These are phyloP conservation scores for Phyllosticta citrichinensis DNA, from an alignment of 2,329 filamentous ascomycete species.

Conservation along the genomic window DNA sequence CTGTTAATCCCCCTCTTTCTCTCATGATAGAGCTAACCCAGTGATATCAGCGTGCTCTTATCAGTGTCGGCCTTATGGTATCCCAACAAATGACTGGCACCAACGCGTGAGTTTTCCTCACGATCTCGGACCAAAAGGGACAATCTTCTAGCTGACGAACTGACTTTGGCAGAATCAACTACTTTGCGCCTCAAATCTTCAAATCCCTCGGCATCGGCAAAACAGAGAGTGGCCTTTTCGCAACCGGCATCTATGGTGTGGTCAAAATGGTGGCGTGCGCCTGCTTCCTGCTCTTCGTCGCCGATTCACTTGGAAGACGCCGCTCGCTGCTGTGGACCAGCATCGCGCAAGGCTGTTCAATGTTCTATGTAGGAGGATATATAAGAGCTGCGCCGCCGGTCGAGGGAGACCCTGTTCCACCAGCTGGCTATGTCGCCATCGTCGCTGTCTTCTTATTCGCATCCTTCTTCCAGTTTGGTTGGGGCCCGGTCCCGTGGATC, in stretches of 20 bases:
- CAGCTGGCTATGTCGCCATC: slow-evolving; percentile 60
- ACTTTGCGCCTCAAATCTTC: slow-evolving; percentile 64
- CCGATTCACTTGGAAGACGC: slow-evolving; percentile 59
- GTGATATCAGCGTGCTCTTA: slow-evolving; percentile 45
- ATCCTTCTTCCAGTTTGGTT: slow-evolving; percentile 55
- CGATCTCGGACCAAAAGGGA: too few species aligned
- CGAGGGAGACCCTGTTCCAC: slow-evolving; percentile 43
- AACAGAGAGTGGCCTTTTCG: slow-evolving; percentile 53
- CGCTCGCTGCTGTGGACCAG: slow-evolving; percentile 55
- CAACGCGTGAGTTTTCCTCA: slow-evolving; percentile 7
- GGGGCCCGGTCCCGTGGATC: slow-evolving; percentile 61
- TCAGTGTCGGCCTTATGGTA: slow-evolving; percentile 54
- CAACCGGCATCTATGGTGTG: slow-evolving; percentile 64
- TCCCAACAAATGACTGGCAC: slow-evolving; percentile 61
- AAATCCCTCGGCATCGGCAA: slow-evolving; percentile 50
- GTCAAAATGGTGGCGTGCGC: slow-evolving; percentile 58
- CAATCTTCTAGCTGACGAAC: slow-evolving; percentile 3
- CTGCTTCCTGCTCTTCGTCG: slow-evolving; percentile 55
- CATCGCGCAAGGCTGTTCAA: slow-evolving; percentile 49
- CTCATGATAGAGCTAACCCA: background rate
- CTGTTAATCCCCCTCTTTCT: background rate
- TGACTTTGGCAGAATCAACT: slow-evolving; percentile 32
- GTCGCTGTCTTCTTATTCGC: slow-evolving; percentile 66
- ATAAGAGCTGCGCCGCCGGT: slow-evolving; percentile 52
- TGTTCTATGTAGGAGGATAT: slow-evolving; percentile 65